Conservation (phyloP, 2,329 filamentous ascomycete species). For the Penicillium fuscoglaucum region DNA sequence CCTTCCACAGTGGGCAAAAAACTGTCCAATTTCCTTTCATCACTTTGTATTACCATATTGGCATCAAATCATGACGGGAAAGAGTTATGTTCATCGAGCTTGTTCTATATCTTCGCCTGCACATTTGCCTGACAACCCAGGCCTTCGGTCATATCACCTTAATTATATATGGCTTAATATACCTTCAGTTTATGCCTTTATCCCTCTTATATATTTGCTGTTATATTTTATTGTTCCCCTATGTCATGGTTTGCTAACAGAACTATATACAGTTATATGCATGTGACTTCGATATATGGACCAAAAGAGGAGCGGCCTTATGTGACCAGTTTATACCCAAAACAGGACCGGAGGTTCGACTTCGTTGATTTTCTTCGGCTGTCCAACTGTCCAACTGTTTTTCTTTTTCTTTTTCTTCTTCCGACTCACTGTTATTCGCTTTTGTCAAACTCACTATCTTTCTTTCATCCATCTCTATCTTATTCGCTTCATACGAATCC, state of each 20-base stretch:
- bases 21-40: slow-evolving; percentile 23
- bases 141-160: background rate
- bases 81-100: background rate
- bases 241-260: background rate
- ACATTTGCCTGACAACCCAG: background rate
- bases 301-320: background rate
- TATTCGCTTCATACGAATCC: background rate
- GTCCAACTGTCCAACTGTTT: background rate
- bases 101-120: background rate
- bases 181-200: no score
- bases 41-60: slow-evolving; percentile 22
- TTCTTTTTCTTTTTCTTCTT: background rate
- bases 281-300: background rate
- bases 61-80: slow-evolving; percentile 8
- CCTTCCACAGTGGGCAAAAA: slow-evolving; percentile 23
- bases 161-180: background rate
- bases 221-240: background rate
- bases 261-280: background rate
- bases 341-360: background rate
- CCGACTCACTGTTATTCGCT: background rate
- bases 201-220: background rate
- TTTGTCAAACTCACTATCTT: background rate
- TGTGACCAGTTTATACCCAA: background rate
- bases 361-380: background rate
- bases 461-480: background rate